Base-by-base conservation (phyloP, 305 asterid species). In the Plantago lanceolata region DNA sequence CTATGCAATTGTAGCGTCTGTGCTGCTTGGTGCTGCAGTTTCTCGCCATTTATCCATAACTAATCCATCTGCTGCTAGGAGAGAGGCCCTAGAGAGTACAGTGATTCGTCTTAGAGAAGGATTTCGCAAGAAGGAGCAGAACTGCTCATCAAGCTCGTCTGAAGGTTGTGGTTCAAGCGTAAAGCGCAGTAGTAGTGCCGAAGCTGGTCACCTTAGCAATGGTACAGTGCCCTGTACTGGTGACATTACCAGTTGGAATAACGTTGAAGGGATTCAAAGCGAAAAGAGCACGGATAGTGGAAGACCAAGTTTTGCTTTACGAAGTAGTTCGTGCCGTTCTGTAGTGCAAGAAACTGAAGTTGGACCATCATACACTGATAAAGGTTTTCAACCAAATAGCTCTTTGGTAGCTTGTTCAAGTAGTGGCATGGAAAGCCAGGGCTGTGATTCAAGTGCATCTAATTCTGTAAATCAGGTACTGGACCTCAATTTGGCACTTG, bases 161-260 rank as follows among this genome's bases (percentile, higher is more conserved):
- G 97, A 90, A 72, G 99, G 94, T 63, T 88, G 96, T 77, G 96
- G 99, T 54, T 93, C 99, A 51, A 93, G 99, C 79, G 84, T 93
- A 66, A 93, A 93, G 76, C 91, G 97, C 43, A 94, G 96, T 76
- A 90, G 97, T 75, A 90, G 99, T 86, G 97, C 97, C 44, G 97
- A 94, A 75, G 95, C 93, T 64, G 97, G 96, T 37, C 86, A 94
- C 70, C 94, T 94, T 69, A 86, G 88, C 73, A 79, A 79, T 67
- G 79, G 76, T 72, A 69, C 87, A 63, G 87, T 79, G 72, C 95
- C 93, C 57, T 75, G 84, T 73, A 74, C 88, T 7, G 84, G 94
- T 68, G 96, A 93, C 75, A 69, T 76, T 67, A 78, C 73, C 72
- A 81, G 84, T 79, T 92, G 96, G 97, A 85, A 80, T 81, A 86